Conservation (phyloP, 805 yeast species). For the Yarrowia bubula region DNA sequence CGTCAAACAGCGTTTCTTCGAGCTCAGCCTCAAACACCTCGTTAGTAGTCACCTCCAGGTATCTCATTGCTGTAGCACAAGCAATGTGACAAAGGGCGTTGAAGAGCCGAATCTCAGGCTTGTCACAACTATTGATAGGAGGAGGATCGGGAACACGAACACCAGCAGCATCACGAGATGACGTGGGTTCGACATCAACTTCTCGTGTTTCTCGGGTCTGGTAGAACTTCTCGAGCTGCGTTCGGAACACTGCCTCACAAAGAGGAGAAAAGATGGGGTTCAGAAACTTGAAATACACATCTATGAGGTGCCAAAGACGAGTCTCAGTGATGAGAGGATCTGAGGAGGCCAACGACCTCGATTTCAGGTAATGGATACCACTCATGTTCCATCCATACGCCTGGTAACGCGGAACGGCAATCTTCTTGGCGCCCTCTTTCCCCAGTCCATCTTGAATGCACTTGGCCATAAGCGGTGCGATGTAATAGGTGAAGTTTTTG, state of each 20-base stretch:
- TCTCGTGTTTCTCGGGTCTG: not conserved
- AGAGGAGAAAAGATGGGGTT: constrained; percentile 55
- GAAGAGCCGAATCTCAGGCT: constrained; percentile 43
- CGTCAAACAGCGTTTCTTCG: constrained; percentile 47
- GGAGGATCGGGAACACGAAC: not conserved
- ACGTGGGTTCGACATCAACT: not conserved
- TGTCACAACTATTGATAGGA: not conserved
- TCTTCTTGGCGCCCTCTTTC: constrained; percentile 26
- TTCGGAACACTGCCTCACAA: constrained; percentile 54
- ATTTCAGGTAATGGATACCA: constrained; percentile 51
- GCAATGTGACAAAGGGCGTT: constrained; percentile 52
- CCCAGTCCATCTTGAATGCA: constrained; percentile 23
- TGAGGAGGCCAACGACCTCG: constrained; percentile 34
- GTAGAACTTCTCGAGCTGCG: constrained; percentile 41
- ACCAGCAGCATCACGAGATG: not conserved
- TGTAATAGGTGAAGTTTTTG: constrained; percentile 23
- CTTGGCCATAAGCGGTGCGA: constrained; percentile 23
- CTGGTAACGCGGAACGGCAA: constrained; percentile 55
- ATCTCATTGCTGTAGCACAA: constrained; percentile 52
- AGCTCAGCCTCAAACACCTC: constrained; percentile 34
- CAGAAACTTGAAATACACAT: constrained; percentile 48
- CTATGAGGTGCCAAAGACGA: constrained; percentile 37
- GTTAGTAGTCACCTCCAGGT: constrained; percentile 44
- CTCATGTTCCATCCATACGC: constrained; percentile 65
- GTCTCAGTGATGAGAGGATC: constrained; percentile 31